Conservation (phyloP, 352 stramenopile species). For the Phytopythium sindhum region DNA sequence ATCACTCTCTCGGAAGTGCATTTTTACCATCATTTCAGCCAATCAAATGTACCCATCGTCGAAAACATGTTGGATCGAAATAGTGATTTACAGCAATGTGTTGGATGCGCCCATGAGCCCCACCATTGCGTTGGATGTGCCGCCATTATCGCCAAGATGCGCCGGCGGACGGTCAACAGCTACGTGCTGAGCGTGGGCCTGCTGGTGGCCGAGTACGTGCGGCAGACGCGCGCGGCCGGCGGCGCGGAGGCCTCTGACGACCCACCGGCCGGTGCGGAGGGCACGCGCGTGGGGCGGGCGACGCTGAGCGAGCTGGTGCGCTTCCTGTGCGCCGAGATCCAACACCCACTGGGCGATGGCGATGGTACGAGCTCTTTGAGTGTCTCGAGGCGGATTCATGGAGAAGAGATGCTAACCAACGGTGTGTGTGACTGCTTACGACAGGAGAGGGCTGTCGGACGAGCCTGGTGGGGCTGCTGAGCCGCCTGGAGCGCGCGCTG, state of each 20-base stretch:
- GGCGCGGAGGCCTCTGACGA: constrained; percentile 9
- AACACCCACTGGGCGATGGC: constrained; percentile 24
- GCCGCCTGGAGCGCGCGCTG: constrained; percentile 40
- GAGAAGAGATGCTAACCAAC: no score
- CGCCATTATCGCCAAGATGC: no score
- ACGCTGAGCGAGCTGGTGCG: constrained; percentile 42
- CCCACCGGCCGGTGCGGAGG: background rate
- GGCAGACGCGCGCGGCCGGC: constrained; percentile 26
- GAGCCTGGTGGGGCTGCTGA: constrained; percentile 38
- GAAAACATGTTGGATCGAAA: background rate
- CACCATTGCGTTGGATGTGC: no score
- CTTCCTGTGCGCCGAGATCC: constrained; percentile 57
- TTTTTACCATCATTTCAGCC: background rate
- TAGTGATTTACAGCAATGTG: no score
- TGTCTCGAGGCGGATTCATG: no score
- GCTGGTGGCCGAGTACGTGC: constrained; percentile 46
- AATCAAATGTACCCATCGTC: background rate
- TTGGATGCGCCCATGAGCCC: no score
- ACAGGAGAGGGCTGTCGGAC: constrained; percentile 11
- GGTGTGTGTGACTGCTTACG: no score
- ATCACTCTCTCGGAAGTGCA: background rate
- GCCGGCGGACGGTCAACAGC: constrained; percentile 19
- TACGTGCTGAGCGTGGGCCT: constrained; percentile 51
- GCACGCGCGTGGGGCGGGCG: constrained; percentile 19
- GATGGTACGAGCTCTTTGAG: no score